These are phyloP conservation scores for Aureobasidium sp. DNA, from an alignment of 2,329 filamentous ascomycete species.

Conservation along the genomic window DNA sequence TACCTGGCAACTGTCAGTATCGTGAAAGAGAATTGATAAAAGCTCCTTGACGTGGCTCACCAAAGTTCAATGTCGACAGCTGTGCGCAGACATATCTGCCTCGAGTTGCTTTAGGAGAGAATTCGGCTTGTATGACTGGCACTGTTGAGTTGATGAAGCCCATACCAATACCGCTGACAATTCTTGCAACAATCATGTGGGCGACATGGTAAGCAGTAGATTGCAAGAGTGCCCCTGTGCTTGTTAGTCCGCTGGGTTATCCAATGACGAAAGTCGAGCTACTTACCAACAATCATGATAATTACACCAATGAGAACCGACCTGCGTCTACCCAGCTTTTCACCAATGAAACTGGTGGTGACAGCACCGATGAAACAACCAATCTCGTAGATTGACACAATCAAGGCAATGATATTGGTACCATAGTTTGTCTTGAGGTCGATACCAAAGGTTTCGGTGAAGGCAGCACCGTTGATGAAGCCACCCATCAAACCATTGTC, in stretches of 20 bases:
- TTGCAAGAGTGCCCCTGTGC: slow-evolving; percentile 21
- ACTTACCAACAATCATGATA: slow-evolving; percentile 30
- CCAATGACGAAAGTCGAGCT: not conserved
- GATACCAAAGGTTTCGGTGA: slow-evolving; percentile 32
- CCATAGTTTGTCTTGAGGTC: slow-evolving; percentile 28
- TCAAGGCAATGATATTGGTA: slow-evolving; percentile 33
- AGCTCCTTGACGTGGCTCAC: slow-evolving; percentile 12
- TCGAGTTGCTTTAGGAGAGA: slow-evolving; percentile 23
- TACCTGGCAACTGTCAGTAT: slow-evolving; percentile 13
- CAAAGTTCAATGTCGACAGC: slow-evolving; percentile 40
- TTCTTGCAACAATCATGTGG: slow-evolving; percentile 18
- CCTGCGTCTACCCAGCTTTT: slow-evolving; percentile 35
- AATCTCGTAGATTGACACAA: slow-evolving; percentile 40
- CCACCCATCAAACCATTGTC: slow-evolving; percentile 19
- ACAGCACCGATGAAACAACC: slow-evolving; percentile 37
- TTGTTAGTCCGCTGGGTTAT: slow-evolving; percentile 11
- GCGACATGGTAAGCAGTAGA: slow-evolving; percentile 17
- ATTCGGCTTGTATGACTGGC: slow-evolving; percentile 38
- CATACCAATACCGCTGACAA: slow-evolving; percentile 21
- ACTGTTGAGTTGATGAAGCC: slow-evolving; percentile 32
- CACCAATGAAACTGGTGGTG: slow-evolving; percentile 32
- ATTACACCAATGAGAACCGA: slow-evolving; percentile 35
- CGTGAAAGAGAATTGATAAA: too few species aligned
- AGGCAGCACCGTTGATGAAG: slow-evolving; percentile 32
- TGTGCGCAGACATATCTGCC: slow-evolving; percentile 38